Evolutionary conservation across 257 asterid genomes (phyloP).

Genomic region (Nicotiana obtusifolia): DNA sequence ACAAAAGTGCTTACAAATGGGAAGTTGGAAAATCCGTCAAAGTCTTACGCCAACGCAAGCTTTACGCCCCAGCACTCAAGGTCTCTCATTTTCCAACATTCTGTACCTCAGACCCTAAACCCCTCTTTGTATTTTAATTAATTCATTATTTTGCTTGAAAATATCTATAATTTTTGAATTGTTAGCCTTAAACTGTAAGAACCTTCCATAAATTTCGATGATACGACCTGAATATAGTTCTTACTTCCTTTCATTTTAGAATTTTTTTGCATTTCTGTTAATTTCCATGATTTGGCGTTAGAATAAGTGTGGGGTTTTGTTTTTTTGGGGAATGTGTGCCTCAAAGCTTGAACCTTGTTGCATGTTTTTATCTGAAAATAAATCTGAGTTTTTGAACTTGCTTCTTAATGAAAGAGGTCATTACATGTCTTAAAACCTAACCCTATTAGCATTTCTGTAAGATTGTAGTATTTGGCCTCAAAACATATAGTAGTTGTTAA

Average conservation of each 20-base stretch:
- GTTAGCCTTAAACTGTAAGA: neutral
- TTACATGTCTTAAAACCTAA: neutral
- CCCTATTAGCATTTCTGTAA: neutral
- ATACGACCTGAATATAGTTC: neutral
- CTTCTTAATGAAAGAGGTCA: neutral
- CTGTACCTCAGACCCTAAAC: too few species aligned
- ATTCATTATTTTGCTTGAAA: neutral
- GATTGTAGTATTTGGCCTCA: neutral
- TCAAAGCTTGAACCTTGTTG: neutral
- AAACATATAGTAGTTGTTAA: neutral
- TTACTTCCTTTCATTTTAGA: neutral
- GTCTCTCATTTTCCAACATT: conserved; percentile 13
- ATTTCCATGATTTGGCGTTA: neutral
- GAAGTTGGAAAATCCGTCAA: conserved; percentile 76
- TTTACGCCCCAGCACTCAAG: conserved; percentile 76
- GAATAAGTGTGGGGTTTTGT: neutral
- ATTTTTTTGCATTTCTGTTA: neutral
- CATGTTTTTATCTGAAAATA: neutral
- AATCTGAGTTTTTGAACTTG: neutral
- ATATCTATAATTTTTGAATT: neutral
- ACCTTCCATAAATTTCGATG: neutral
- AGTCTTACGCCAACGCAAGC: conserved; percentile 65
- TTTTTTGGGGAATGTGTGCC: neutral
- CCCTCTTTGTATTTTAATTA: too few species aligned
- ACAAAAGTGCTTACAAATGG: conserved; percentile 82